Base-by-base conservation (phyloP, 352 stramenopile species). In the Globisporangium spinosum region DNA sequence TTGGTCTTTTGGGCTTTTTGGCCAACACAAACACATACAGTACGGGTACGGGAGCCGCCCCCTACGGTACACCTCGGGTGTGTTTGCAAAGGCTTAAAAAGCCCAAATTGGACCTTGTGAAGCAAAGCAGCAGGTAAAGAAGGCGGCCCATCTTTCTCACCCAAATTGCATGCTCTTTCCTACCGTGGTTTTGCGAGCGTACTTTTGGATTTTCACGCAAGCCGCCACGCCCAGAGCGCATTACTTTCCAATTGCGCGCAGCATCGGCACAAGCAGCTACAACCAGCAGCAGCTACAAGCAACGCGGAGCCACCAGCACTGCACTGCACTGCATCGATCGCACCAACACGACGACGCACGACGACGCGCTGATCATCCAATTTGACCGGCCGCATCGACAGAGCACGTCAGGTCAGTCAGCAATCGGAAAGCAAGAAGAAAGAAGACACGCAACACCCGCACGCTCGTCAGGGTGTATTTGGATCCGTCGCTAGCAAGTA, bases 401-500 rank as follows among this genome's bases (percentile, higher is more conserved):
- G 20, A 51, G 43, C 43, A 22, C 43, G 43, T 12, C 43, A 12
- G 43, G 43, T 12, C 43, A 12, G 43, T 51, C 43, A 51, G 43
- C 43, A 22, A 22, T 49, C 43, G 43, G 43, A 51, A 51, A 51
- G 43, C 43, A 51, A 51, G 17, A 51, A 51, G 43, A 51, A 22
- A 17, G 20, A 51, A 20, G 17, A 20, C 43, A 22, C 58, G 5
- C 3, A 51, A 22, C 34, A 51, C 25, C 55, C 27, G 45, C 56
- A 43, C 38, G 38, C 34, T 17, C 47, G 7, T 20, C 32, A 10
- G 53, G 53, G 53, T 58, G 25, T 58, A 40, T 22, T 34, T 34
- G 22, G 22, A 58, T 15, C 23, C 23, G 10, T 59, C 27, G 35
- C 66, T 2, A 71, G 68, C 8, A 94, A 71, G 67, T 6, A 94